Base-by-base conservation (phyloP, 352 stramenopile species). In the Phytophthora sp. region DNA sequence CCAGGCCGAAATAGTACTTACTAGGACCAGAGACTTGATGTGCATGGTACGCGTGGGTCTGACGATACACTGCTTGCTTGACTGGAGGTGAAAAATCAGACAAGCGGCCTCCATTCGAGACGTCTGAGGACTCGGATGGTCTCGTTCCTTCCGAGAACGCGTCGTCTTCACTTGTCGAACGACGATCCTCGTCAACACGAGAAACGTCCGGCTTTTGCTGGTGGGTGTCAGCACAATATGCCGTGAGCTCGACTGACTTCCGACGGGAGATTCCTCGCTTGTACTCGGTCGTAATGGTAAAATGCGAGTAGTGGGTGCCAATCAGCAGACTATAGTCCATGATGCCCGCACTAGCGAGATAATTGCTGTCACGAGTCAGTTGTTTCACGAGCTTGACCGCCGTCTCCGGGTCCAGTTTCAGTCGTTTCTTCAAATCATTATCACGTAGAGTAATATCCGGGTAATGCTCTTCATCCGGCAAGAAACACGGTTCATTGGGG, bases 301-400 rank as follows among this genome's bases (percentile, higher is more conserved):
- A 96, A 42, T 93, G 75, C 27, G 76, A 89, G 64, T 95, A 91
- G 63, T 97, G 91, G 7, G 91, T 83, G 4, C 90, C 90, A 18
- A 97, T 84, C 0, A 97, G 71, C 26, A 97, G 76, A 58, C 81
- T 94, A 61, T 97, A 97, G 73, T 97, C 91, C 90, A 97, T 97
- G 72, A 97, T 96, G 9, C 89, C 89, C 24, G 86, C 72, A 29
- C 83, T 90, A 15, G 81, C 83, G 24, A 96, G 76, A 46, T 92
- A 96, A 57, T 96, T 84, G 64, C 81, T 94, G 53, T 96, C 88
- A 5, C 88, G 74, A 7, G 80, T 89, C 24, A 96, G 81, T 53
- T 94, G 86, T 74, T 92, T 93, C 5, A 94, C 74, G 21, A 96
- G 69, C 35, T 80, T 76, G 39, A 67, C 26, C 4, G 86, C 84